Conservation (phyloP, 441 rosid species). For the Pelargonium myrrhifolium region DNA sequence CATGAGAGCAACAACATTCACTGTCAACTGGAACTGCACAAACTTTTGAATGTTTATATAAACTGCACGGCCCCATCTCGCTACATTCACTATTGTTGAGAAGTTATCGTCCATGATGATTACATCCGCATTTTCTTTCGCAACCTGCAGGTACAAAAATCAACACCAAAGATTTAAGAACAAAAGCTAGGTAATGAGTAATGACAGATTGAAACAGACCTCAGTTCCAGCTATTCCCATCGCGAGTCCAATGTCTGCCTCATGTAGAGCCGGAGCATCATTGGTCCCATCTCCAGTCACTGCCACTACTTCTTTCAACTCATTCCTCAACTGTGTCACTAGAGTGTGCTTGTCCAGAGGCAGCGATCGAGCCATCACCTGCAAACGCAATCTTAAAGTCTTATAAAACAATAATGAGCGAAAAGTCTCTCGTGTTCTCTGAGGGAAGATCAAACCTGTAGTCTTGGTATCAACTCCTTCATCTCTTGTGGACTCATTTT, state of each 20-base stretch:
- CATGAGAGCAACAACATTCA: conserved; percentile 37
- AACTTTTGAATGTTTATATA: conserved; percentile 49
- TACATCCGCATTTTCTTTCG: conserved; percentile 47
- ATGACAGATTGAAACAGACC: conserved; percentile 26
- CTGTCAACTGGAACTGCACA: conserved; percentile 48
- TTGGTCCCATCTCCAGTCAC: conserved; percentile 64
- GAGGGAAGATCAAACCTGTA: conserved; percentile 29
- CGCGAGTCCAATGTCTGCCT: conserved; percentile 58
- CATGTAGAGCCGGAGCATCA: conserved; percentile 70
- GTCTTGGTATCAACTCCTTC: conserved; percentile 42
- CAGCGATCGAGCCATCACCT: conserved; percentile 49
- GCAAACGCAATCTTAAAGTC: conserved; percentile 8
- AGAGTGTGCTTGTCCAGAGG: conserved; percentile 48
- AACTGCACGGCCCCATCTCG: conserved; percentile 45
- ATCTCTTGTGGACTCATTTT: conserved; percentile 40
- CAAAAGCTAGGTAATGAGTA: neutral
- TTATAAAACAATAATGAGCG: neutral
- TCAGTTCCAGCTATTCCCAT: conserved; percentile 68
- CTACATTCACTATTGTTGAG: conserved; percentile 39
- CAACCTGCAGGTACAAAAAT: conserved; percentile 31
- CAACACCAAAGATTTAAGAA: neutral
- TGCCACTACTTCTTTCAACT: conserved; percentile 44
- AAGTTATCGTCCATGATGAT: conserved; percentile 63
- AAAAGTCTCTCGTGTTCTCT: neutral
- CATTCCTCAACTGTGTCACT: conserved; percentile 40